These are phyloP conservation scores for Craspedostauros australis DNA, from an alignment of 108 stramenopile species.

Conservation along the genomic window DNA sequence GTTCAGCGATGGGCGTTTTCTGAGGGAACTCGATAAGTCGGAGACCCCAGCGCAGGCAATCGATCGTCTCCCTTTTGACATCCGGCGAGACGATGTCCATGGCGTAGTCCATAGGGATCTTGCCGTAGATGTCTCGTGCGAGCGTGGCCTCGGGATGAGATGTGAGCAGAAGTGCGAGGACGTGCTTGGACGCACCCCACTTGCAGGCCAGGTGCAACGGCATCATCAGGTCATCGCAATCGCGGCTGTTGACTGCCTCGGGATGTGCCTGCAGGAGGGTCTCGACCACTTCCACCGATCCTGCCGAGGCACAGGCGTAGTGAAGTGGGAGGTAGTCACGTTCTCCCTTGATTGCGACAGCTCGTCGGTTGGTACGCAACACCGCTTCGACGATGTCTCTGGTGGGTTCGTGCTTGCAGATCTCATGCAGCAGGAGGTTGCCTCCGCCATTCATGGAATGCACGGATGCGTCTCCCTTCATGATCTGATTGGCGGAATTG, in stretches of 20 bases:
- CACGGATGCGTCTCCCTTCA: too few species aligned
- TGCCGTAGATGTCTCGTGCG: constrained; percentile 41
- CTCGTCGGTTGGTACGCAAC: constrained; percentile 29
- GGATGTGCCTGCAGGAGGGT: constrained; percentile 56
- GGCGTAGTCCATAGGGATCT: constrained; percentile 29
- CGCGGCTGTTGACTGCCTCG: constrained; percentile 37
- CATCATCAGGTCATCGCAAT: constrained; percentile 42
- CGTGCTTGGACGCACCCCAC: constrained; percentile 56
- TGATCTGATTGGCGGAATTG: too few species aligned
- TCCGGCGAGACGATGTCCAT: constrained; percentile 2
- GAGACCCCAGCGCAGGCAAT: constrained; percentile 2
- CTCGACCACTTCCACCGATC: constrained; percentile 49
- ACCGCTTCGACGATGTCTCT: constrained; percentile 41
- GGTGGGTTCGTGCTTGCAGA: constrained; percentile 49
- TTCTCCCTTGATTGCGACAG: constrained; percentile 42
- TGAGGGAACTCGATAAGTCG: too few species aligned
- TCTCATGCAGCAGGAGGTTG: constrained; percentile 46
- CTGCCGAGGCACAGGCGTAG: constrained; percentile 64
- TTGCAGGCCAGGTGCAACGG: constrained; percentile 71
- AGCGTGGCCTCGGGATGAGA: constrained; percentile 41
- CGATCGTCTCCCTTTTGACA: constrained; percentile 5
- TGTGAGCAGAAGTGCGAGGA: constrained; percentile 34
- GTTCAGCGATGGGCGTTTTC: too few species aligned
- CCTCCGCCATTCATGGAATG: too few species aligned
- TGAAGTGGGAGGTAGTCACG: constrained; percentile 60